These are phyloP conservation scores for Phaeoacremonium minimum DNA, from an alignment of 2,329 filamentous ascomycete species.

Conservation along the genomic window DNA sequence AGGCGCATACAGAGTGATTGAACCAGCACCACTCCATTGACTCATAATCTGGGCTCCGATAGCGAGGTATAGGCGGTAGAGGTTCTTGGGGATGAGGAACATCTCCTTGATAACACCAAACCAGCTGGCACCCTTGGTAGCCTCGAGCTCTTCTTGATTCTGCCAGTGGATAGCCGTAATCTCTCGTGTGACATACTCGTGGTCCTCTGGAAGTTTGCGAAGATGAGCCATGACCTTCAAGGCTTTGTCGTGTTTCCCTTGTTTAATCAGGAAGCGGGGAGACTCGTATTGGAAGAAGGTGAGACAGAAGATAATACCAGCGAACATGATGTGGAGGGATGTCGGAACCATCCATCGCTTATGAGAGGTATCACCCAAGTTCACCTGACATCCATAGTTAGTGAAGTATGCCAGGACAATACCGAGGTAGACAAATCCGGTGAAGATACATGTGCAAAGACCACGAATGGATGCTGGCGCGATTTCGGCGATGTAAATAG, in stretches of 20 bases:
- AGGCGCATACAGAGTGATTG: constrained; percentile 72
- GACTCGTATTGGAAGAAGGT: constrained; percentile 68
- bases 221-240: constrained; percentile 50
- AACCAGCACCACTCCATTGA: constrained; percentile 70
- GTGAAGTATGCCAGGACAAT: constrained; percentile 78
- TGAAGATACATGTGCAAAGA: constrained; percentile 69
- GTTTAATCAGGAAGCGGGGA: constrained; percentile 66
- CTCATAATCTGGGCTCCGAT: constrained; percentile 66
- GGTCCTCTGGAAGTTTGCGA: constrained; percentile 53
- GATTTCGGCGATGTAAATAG: constrained; percentile 70
- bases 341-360: constrained; percentile 61
- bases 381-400: constrained; percentile 55
- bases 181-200: constrained; percentile 59
- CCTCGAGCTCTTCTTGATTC: constrained; percentile 68
- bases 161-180: constrained; percentile 60
- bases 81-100: constrained; percentile 62
- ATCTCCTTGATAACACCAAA: constrained; percentile 65
- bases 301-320: constrained; percentile 64
- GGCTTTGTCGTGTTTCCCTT: constrained; percentile 55
- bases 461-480: constrained; percentile 66
- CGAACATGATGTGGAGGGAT: constrained; percentile 73
- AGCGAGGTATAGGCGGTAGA: constrained; percentile 68
- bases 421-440: constrained; percentile 69
- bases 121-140: constrained; percentile 61
- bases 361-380: constrained; percentile 40